Evolutionary conservation across 1,284 basidiomycete species (phyloP).

Genomic region (Phellopilus nigrolimitatus): DNA sequence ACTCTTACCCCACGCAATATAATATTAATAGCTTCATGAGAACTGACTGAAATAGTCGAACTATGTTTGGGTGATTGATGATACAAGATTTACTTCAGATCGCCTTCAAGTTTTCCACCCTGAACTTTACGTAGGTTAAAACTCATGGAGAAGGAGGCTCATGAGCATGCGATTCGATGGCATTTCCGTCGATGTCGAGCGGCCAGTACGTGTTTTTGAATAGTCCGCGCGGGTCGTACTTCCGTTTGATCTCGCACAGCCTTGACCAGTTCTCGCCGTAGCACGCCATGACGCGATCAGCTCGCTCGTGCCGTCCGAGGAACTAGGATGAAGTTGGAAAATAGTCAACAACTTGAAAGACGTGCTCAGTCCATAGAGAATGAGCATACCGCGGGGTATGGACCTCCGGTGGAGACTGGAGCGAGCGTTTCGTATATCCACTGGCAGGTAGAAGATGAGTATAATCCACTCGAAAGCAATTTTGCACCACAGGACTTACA

Average conservation of each 20-base stretch:
- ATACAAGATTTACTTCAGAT: no score
- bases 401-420: constrained; percentile 68
- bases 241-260: constrained; percentile 61
- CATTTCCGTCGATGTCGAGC: constrained; percentile 45
- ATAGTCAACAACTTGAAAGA: constrained; percentile 20
- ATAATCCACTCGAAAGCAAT: background rate
- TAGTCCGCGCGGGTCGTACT: constrained; percentile 70
- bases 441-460: constrained; percentile 30
- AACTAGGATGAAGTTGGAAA: constrained; percentile 47
- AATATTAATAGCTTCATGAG: no score
- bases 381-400: constrained; percentile 65
- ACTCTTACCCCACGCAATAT: no score
- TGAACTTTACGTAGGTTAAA: no score
- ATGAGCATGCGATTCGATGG: constrained; percentile 44
- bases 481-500: constrained; percentile 37
- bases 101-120: background rate
- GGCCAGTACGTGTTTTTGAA: constrained; percentile 80
- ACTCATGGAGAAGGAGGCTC: constrained; percentile 47
- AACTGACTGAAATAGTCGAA: no score
- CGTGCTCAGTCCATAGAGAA: background rate
- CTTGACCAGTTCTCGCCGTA: constrained; percentile 72
- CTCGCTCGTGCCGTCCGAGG: constrained; percentile 64
- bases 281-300: constrained; percentile 57
- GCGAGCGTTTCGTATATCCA: constrained; percentile 74
- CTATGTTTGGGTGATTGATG: no score